Conservation (phyloP, 345 rosid species). For the Draba incana region DNA sequence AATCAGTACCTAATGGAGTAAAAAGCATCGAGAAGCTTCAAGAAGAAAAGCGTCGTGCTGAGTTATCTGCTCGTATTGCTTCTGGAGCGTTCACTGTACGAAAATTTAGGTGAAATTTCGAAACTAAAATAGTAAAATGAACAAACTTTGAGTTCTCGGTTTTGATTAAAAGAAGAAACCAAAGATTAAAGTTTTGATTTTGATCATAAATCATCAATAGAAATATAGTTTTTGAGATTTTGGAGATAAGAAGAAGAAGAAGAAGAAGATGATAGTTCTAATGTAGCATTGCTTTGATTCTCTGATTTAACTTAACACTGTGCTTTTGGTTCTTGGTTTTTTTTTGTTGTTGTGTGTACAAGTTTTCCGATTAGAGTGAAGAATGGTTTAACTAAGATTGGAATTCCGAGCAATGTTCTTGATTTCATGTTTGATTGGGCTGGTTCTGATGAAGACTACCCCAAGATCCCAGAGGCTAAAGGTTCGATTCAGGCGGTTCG, state of each 20-base stretch:
- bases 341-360: background rate
- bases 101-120: constrained; percentile 55
- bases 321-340: background rate
- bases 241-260: background rate
- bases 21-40: constrained; percentile 53
- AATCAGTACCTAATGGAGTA: constrained; percentile 40
- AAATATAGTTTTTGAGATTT: background rate
- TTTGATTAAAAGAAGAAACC: background rate
- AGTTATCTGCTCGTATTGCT: constrained; percentile 78
- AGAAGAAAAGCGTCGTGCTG: constrained; percentile 72
- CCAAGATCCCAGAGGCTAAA: constrained; percentile 81
- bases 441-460: constrained; percentile 51
- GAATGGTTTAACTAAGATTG: constrained; percentile 77
- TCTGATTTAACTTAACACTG: background rate
- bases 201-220: background rate
- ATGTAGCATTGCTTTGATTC: constrained; percentile 5
- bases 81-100: constrained; percentile 80
- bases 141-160: too few relatives aligned
- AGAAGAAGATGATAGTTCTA: background rate
- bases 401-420: constrained; percentile 59
- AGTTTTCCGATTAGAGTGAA: constrained; percentile 66
- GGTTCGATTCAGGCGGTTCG: constrained; percentile 69
- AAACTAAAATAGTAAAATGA: background rate
- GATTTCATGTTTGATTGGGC: constrained; percentile 61
- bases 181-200: background rate